phyloP scores from a whole-genome alignment of 306 rosid genomes.

The Cucumis hystrix region DNA sequence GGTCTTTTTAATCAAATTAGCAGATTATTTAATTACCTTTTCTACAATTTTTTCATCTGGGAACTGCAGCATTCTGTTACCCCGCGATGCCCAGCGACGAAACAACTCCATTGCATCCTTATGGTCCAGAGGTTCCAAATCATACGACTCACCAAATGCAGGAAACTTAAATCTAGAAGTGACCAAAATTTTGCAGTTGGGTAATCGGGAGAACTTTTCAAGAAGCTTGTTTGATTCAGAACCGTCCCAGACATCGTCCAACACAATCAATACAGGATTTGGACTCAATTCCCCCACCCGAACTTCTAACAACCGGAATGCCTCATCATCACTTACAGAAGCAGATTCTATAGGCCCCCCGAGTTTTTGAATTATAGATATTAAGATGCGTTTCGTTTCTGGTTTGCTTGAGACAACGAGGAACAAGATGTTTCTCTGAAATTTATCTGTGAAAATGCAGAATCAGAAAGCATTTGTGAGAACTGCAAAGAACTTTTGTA shows the following conservation, averaged over 20 bases:
- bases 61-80: background rate
- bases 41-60: background rate
- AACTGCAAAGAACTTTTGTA: background rate
- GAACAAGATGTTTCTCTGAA: background rate
- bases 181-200: background rate
- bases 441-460: background rate
- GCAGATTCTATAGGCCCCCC: background rate
- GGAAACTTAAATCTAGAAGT: constrained; percentile 3
- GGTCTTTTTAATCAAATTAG: background rate
- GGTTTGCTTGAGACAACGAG: constrained; percentile 4
- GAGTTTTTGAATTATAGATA: background rate
- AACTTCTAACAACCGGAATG: background rate
- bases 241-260: constrained; percentile 7
- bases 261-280: constrained; percentile 3
- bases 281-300: background rate
- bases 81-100: background rate
- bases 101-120: background rate
- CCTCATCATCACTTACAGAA: background rate
- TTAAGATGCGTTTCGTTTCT: constrained; percentile 1
- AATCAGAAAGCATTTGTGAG: background rate
- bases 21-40: background rate
- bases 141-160: background rate
- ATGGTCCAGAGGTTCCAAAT: background rate
- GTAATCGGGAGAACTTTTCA: background rate
- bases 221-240: background rate